Evolutionary conservation across 305 asterid species (phyloP).

Genomic region (Rubia tinctorum): DNA sequence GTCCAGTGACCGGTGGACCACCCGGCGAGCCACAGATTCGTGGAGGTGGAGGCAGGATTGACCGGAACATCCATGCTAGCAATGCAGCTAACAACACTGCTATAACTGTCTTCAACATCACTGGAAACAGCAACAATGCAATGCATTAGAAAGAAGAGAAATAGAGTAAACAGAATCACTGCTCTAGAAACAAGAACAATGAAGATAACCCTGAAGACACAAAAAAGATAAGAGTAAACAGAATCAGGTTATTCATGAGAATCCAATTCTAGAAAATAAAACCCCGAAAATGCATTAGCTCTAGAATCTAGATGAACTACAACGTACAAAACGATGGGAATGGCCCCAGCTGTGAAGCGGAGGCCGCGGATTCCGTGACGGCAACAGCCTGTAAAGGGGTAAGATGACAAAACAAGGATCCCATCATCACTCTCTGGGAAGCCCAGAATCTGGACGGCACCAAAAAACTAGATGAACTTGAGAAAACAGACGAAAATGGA

Average conservation of each 20-base stretch:
- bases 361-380: background rate
- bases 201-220: background rate
- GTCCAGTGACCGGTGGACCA: conserved; percentile 60
- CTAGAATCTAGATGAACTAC: background rate
- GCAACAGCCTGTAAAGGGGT: conserved; percentile 2
- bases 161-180: background rate
- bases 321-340: conserved; percentile 8
- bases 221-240: background rate
- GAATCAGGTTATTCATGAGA: background rate
- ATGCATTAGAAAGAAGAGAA: background rate
- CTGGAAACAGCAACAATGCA: conserved; percentile 29
- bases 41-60: conserved; percentile 55
- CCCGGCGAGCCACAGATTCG: conserved; percentile 51
- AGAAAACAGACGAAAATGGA: conserved; percentile 6
- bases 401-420: background rate
- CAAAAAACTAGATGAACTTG: background rate
- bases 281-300: background rate
- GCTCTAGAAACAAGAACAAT: background rate
- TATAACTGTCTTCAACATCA: conserved; percentile 50
- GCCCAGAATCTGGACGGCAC: background rate
- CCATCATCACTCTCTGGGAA: background rate
- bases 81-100: conserved; percentile 41
- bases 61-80: conserved; percentile 58
- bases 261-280: background rate
- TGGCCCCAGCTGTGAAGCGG: conserved; percentile 5